These are phyloP conservation scores for Actinomortierella ambigua DNA, from an alignment of 371 early-diverging fungal species.

Conservation along the genomic window DNA sequence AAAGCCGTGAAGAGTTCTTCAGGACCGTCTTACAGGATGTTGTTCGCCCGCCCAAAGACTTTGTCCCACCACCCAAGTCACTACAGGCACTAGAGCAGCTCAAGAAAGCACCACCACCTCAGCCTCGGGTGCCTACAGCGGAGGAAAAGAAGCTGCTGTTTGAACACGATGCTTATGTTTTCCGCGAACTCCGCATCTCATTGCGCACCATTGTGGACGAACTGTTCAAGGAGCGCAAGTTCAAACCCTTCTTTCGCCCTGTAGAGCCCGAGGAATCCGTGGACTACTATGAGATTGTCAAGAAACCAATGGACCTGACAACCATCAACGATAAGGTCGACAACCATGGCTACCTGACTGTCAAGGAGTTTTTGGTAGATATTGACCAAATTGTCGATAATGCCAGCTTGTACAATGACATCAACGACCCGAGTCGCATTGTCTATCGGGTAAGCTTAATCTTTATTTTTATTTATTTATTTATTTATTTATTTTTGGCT, in stretches of 20 bases:
- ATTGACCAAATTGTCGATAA: conserved; percentile 49
- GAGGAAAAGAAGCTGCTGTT: conserved; percentile 48
- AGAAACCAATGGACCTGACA: conserved; percentile 76
- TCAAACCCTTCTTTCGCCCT: conserved; percentile 50
- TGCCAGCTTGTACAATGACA: conserved; percentile 21
- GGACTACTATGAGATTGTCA: conserved; percentile 58
- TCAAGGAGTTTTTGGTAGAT: conserved; percentile 59
- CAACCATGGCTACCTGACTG: conserved; percentile 52
- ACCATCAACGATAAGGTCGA: conserved; percentile 70
- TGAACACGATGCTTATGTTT: conserved; percentile 52
- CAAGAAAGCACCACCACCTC: conserved; percentile 51
- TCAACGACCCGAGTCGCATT: conserved; percentile 30
- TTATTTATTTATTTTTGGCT: not conserved
- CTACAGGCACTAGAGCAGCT: conserved; percentile 24
- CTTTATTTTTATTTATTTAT: not conserved
- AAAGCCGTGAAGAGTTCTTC: conserved; percentile 17
- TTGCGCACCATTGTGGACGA: conserved; percentile 55
- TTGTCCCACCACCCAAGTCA: conserved; percentile 10
- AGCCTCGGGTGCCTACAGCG: conserved; percentile 50
- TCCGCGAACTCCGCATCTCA: conserved; percentile 53
- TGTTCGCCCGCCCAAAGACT: conserved; percentile 24
- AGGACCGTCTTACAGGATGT: conserved; percentile 21
- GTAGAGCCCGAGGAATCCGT: conserved; percentile 46
- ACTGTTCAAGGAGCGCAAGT: conserved; percentile 50
- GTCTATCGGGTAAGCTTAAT: conserved; percentile 20